Percentiles rank a stretch among this genome's conserved stretches.
Conservation (phyloP, 345 rosid species). For the Salix brachista region DNA sequence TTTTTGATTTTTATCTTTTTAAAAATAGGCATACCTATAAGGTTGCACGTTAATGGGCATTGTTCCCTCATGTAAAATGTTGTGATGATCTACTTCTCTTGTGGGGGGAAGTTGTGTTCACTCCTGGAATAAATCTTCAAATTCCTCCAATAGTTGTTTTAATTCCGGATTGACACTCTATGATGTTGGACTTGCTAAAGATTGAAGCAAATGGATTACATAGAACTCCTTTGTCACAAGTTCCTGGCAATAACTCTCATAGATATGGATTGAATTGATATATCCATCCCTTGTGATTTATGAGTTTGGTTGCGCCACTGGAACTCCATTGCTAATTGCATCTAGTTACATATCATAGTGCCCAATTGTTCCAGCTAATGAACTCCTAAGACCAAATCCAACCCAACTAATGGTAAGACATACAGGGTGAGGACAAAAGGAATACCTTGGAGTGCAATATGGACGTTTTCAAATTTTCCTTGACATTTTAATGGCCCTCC, state of each 20-base stretch:
- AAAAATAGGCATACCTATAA: not conserved
- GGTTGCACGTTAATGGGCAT: not conserved
- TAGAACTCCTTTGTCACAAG: not conserved
- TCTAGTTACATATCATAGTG: not conserved
- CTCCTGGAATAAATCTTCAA: not conserved
- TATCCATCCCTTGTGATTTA: not conserved
- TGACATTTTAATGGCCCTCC: not conserved
- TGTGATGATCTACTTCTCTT: not conserved
- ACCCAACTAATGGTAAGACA: not conserved
- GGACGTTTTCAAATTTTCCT: not conserved
- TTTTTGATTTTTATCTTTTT: too few species aligned
- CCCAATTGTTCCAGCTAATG: not conserved
- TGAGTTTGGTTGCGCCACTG: not conserved
- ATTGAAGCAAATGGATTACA: not conserved
- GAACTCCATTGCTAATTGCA: not conserved
- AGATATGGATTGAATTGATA: not conserved
- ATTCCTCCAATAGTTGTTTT: not conserved
- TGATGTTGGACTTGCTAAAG: fast-evolving
- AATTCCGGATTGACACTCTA: not conserved
- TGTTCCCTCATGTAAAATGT: not conserved
- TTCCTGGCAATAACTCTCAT: not conserved
- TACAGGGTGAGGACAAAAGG: not conserved
- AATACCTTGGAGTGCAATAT: not conserved
- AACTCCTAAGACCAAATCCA: not conserved
- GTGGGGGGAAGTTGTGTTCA: not conserved